phyloP scores from a whole-genome alignment of 2,329 filamentous ascomycete genomes.

The Penicillium sumatraense region DNA sequence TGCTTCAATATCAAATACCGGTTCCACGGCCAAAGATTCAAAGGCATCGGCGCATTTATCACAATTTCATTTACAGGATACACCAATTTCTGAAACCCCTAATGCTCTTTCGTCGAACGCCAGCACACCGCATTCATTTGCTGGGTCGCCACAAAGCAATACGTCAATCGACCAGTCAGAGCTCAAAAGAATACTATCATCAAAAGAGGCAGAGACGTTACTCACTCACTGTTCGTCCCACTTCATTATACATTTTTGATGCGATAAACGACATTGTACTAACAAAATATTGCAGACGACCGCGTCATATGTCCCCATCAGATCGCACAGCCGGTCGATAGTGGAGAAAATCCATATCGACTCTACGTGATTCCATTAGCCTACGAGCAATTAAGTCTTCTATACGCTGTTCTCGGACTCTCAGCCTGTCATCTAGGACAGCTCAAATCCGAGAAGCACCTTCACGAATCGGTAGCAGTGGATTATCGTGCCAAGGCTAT shows the following conservation, averaged over 20 bases:
- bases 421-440: constrained; percentile 35
- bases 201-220: constrained; percentile 22
- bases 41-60: not conserved
- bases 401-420: constrained; percentile 35
- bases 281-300: constrained; percentile 25
- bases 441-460: constrained; percentile 19
- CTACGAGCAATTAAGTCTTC: constrained; percentile 30
- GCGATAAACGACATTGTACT: not conserved
- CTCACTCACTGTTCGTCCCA: constrained; percentile 27
- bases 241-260: constrained; percentile 6
- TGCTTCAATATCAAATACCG: not conserved
- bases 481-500: constrained; percentile 36
- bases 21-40: not conserved
- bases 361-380: constrained; percentile 35
- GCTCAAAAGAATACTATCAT: constrained; percentile 5
- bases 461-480: constrained; percentile 31
- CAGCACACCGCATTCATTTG: not conserved
- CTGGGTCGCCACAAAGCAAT: not conserved
- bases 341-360: constrained; percentile 33
- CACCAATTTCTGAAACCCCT: not conserved
- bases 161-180: not conserved
- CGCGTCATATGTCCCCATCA: constrained; percentile 35
- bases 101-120: not conserved
- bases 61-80: not conserved
- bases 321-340: constrained; percentile 29